These are phyloP conservation scores for Alisma plantagoaquatica DNA, from an alignment of 106 monocot species.

Conservation along the genomic window DNA sequence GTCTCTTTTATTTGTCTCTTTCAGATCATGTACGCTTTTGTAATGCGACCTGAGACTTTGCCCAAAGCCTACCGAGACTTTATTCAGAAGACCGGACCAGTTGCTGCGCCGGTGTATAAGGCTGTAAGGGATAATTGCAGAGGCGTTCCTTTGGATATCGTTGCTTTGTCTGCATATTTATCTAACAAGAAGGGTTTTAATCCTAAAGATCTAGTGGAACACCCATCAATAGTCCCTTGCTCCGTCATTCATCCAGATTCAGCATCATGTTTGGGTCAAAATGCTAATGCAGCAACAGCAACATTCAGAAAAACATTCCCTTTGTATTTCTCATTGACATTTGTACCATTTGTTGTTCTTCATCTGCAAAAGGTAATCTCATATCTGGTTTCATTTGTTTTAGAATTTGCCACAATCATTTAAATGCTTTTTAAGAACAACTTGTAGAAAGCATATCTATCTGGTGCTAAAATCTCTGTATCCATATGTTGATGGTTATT, in stretches of 20 bases:
- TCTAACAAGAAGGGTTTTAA: slow-evolving; percentile 37
- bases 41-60: slow-evolving; percentile 95
- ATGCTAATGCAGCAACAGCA: slow-evolving; percentile 45
- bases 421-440: too few relatives aligned
- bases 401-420: too few relatives aligned
- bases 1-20: slow-evolving; percentile 5
- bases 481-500: too few relatives aligned
- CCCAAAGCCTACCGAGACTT: slow-evolving; percentile 98
- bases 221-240: slow-evolving; percentile 83
- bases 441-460: too few relatives aligned
- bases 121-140: slow-evolving; percentile 90
- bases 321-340: slow-evolving; percentile 95
- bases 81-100: slow-evolving; percentile 97
- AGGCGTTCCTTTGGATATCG: slow-evolving; percentile 63
- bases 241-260: slow-evolving; percentile 84
- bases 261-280: slow-evolving; percentile 65
- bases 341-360: slow-evolving; percentile 95
- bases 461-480: too few relatives aligned
- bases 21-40: slow-evolving; percentile 98
- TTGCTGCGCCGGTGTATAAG: slow-evolving; percentile 81
- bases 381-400: neutral
- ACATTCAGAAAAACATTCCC: slow-evolving; percentile 97
- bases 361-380: slow-evolving; percentile 84
- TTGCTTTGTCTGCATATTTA: slow-evolving; percentile 58
- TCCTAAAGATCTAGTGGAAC: slow-evolving; percentile 33